Percentiles rank a stretch among this genome's conserved stretches.
These are phyloP conservation scores for Elongisporangium anandrum DNA, from an alignment of 352 stramenopile species.

Conservation along the genomic window DNA sequence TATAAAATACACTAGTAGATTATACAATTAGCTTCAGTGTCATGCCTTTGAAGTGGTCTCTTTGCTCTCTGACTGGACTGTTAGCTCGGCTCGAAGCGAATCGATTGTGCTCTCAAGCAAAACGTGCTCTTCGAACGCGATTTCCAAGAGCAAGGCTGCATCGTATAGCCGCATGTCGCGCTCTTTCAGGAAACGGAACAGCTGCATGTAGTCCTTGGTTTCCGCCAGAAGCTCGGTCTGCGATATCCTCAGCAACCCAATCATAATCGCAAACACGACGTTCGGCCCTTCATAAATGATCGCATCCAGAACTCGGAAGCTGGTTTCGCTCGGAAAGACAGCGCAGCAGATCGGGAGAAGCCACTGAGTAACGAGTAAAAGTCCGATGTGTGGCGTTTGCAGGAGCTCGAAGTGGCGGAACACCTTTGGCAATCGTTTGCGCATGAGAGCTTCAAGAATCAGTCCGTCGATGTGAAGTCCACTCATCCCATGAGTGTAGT, in stretches of 20 bases:
- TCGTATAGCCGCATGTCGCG: conserved; percentile 62
- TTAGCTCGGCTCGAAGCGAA: conserved; percentile 9
- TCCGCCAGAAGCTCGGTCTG: conserved; percentile 48
- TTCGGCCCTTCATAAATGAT: conserved; percentile 47
- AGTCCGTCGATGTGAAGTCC: conserved; percentile 51
- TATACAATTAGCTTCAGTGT: not conserved
- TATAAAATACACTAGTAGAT: not conserved
- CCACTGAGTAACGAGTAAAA: conserved; percentile 67
- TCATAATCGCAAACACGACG: conserved; percentile 49
- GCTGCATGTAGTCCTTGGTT: conserved; percentile 59
- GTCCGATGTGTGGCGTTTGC: conserved; percentile 41
- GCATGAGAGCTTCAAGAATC: conserved; percentile 50
- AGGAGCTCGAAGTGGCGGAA: conserved; percentile 54
- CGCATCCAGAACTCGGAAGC: conserved; percentile 56
- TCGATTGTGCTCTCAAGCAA: conserved; percentile 21
- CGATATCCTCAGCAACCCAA: conserved; percentile 51
- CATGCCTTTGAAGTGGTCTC: not conserved
- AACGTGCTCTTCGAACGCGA: conserved; percentile 46
- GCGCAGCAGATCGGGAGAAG: conserved; percentile 60
- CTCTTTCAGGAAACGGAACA: conserved; percentile 57
- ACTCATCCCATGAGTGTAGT: conserved; percentile 63
- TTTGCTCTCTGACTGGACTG: not conserved
- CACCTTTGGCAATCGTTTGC: conserved; percentile 43
- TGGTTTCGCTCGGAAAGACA: conserved; percentile 60
- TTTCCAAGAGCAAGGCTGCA: conserved; percentile 47